Conservation (phyloP, 805 yeast genomes). For the Scheffersomyces ergatensis region DNA sequence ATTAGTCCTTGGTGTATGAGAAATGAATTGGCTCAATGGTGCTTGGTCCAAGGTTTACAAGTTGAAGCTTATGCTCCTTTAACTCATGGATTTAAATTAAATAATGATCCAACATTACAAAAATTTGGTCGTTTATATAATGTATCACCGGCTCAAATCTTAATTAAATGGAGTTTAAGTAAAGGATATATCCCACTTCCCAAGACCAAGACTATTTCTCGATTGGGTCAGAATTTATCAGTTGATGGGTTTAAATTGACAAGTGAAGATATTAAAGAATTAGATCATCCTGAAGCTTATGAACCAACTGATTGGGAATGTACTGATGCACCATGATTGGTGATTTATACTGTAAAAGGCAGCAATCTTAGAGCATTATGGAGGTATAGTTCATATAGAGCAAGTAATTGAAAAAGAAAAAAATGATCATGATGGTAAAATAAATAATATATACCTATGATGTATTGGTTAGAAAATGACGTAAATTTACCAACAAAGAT, state of each 20-base stretch:
- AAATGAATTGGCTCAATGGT: conserved; percentile 30
- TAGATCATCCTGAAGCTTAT: conserved; percentile 42
- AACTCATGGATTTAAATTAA: conserved; percentile 34
- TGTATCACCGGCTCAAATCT: conserved; percentile 43
- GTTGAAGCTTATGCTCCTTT: conserved; percentile 40
- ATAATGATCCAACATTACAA: conserved; percentile 15
- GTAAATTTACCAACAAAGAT: too few species aligned
- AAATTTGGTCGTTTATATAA: conserved; percentile 32
- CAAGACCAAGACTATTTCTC: conserved; percentile 21
- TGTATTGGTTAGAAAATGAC: too few species aligned
- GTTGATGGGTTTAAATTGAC: conserved; percentile 25
- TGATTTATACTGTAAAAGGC: background rate
- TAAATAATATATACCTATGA: too few species aligned
- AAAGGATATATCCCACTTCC: conserved; percentile 42
- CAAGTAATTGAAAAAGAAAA: too few species aligned
- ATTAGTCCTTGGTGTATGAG: conserved; percentile 50
- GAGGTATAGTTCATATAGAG: too few species aligned
- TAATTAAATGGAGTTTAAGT: conserved; percentile 49
- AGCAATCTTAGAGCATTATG: too few species aligned
- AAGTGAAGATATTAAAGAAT: conserved; percentile 17
- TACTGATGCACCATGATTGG: conserved; percentile 51
- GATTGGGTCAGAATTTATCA: conserved; percentile 22
- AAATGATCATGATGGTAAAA: too few species aligned
- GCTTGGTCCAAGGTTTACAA: conserved; percentile 20
- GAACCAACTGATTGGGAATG: conserved; percentile 81